Conservation (phyloP, 1,284 basidiomycete species). For the Hemileia vastatrix region DNA sequence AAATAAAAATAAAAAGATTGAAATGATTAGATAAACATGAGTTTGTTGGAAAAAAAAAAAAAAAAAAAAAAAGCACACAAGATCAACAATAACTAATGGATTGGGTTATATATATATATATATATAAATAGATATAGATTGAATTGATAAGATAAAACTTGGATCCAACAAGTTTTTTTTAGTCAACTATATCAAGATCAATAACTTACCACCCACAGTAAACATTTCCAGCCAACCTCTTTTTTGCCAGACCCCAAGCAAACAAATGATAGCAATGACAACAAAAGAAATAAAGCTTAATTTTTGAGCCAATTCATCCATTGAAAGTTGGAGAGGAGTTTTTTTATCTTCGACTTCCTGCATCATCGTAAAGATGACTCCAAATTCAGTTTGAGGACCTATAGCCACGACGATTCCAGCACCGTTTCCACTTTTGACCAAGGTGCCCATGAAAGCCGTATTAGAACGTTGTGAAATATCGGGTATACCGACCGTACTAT, state of each 20-base stretch:
- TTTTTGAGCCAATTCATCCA: constrained; percentile 93
- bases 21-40: not conserved
- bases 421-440: constrained; percentile 83
- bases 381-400: constrained; percentile 82
- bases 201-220: constrained; percentile 77
- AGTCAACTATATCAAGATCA: no score
- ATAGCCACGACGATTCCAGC: constrained; percentile 82
- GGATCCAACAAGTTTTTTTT: no score
- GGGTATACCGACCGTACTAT: constrained; percentile 51
- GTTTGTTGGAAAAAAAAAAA: not conserved
- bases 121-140: constrained; percentile 27
- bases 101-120: constrained; percentile 25
- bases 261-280: constrained; percentile 82
- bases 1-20: not conserved
- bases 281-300: constrained; percentile 81
- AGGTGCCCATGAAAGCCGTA: constrained; percentile 91
- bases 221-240: constrained; percentile 97
- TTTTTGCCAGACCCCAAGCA: constrained; percentile 76
- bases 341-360: constrained; percentile 92
- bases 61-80: not conserved
- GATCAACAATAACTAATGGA: not conserved
- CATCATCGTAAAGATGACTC: constrained; percentile 96
- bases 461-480: constrained; percentile 77
- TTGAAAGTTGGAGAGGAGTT: constrained; percentile 82
- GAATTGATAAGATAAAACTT: constrained; percentile 1